Base-by-base conservation (phyloP, 208 protist species). In the Wallacemonas sp. region DNA sequence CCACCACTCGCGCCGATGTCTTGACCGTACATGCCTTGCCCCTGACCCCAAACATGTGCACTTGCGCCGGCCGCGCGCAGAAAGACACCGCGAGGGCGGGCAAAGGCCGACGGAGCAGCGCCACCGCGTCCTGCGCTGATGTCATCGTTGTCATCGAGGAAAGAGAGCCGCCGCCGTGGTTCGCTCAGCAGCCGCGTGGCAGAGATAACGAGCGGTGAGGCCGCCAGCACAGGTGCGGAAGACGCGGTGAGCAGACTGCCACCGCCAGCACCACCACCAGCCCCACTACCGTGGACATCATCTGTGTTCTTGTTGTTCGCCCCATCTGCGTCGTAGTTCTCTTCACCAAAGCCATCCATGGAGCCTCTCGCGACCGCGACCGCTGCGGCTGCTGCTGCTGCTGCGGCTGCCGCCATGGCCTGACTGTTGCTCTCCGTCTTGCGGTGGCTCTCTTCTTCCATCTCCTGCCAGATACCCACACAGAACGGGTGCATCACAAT, bases 401-500 rank as follows among this genome's bases (percentile, higher is more conserved):
- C 62, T 17, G 69, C n/a, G 15, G 59, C 2, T 1, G 44, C 59
- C 30, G 58, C 54, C 15, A 21, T 51, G 8, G 56, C 11, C 12
- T 33, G n/a, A 1, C 15, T 38, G 47, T 1, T 64, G 51, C 27
- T 58, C 51, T 58, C 51, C 15, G 30, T n/a, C 26, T 39, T 33
- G 6, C 12, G 51, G n/a, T 58, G 51, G 14, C 28, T 21, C 31
- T 39, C 30, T 21, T 58, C 51, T 31, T 58, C 51, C 44, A 45
- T 72, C 28, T 53, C 5, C 56, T 53, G 41, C 53, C 28, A 41
- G 12, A 55, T 62, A 11, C 17, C 44, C 0, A 61, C 19, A 39
- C 79, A 92, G 63, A 88, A 95, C 0, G 79, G 86, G 62, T 95
- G 89, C 15, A 59, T 54, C 12, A 90, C 41, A 41, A 93, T 84